Evolutionary conservation across 192 early-diverging fungal species (phyloP).

Genomic region (Pilaira anomala): DNA sequence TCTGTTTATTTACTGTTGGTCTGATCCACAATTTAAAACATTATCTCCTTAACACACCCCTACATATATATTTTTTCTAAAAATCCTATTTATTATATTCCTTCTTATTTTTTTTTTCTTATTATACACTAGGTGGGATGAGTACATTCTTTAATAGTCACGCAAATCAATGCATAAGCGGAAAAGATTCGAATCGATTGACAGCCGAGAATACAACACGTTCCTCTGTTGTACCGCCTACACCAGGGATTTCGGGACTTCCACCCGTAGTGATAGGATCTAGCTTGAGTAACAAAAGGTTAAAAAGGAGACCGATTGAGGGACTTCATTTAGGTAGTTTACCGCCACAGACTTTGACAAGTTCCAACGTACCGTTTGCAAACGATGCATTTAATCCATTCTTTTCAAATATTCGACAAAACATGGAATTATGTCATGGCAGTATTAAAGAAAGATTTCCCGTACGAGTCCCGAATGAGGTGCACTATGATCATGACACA

Average conservation of each 20-base stretch:
- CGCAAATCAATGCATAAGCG: background rate
- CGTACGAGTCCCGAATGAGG: slow-evolving; percentile 44
- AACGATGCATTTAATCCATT: slow-evolving; percentile 55
- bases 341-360: slow-evolving; percentile 39
- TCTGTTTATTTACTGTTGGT: too few species aligned
- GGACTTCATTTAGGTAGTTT: slow-evolving; percentile 25
- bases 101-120: too few species aligned
- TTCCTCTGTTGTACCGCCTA: background rate
- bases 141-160: slow-evolving; percentile 33
- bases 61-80: too few species aligned
- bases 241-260: background rate
- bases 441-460: slow-evolving; percentile 55
- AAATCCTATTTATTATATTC: too few species aligned
- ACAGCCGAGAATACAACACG: background rate
- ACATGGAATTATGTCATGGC: slow-evolving; percentile 48
- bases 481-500: slow-evolving; percentile 20
- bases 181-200: background rate
- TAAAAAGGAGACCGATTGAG: background rate
- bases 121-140: slow-evolving; percentile 44
- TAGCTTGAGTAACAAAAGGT: too few species aligned
- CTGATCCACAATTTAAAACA: too few species aligned
- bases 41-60: too few species aligned
- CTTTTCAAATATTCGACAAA: slow-evolving; percentile 60
- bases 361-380: slow-evolving; percentile 50
- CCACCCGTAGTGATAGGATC: background rate